phyloP scores from a whole-genome alignment of 2,329 filamentous ascomycete species.

The Fusarium compactum region DNA sequence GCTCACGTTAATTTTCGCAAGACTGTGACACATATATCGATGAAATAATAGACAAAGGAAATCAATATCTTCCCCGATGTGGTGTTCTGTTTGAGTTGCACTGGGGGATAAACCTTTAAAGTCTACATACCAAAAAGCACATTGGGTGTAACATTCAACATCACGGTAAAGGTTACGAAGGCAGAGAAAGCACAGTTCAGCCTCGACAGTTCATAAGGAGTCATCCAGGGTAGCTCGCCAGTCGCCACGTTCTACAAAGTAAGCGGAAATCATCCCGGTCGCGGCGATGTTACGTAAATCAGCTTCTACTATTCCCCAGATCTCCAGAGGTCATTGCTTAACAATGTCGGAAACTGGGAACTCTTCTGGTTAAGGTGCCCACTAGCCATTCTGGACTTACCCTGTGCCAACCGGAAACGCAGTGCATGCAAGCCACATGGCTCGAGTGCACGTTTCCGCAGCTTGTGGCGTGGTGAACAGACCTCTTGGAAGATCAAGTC shows the following conservation, averaged over 20 bases:
- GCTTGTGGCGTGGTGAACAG: neutral
- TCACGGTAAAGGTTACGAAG: neutral
- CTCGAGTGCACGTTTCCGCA: neutral
- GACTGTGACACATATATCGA: too few species aligned
- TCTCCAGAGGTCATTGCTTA: neutral
- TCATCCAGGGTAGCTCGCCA: neutral
- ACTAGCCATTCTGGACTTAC: neutral
- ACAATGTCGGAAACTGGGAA: neutral
- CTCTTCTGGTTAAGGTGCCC: neutral
- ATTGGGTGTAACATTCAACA: too few species aligned
- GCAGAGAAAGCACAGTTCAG: neutral
- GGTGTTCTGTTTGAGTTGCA: accelerated
- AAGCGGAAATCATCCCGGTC: neutral
- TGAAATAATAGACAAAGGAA: too few species aligned
- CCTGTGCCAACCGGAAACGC: too few species aligned
- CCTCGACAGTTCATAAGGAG: neutral
- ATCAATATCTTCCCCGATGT: too few species aligned
- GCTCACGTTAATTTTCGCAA: too few species aligned
- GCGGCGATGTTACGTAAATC: neutral
- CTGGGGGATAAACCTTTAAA: too few species aligned
- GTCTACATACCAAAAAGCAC: too few species aligned
- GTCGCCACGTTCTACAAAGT: neutral
- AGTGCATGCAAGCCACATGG: too few species aligned
- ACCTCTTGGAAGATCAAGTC: neutral
- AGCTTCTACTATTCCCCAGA: neutral